Conservation (phyloP, 306 rosid genomes). For the Begonia masoniana region DNA sequence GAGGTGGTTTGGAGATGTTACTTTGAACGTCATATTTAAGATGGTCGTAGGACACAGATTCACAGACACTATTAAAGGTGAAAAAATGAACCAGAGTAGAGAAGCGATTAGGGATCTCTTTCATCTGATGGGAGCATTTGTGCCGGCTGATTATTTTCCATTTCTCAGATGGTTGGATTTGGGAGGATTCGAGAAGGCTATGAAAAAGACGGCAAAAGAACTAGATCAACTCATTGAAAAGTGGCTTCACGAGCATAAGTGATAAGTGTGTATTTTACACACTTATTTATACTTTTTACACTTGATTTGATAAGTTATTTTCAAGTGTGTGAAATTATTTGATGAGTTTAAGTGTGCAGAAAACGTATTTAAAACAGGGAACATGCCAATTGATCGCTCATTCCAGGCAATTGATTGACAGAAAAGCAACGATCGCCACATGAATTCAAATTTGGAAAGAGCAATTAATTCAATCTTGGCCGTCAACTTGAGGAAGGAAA, state of each 20-base stretch:
- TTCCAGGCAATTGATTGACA: too few relatives aligned
- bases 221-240: background rate
- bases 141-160: conserved; percentile 12
- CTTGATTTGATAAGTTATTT: too few relatives aligned
- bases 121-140: background rate
- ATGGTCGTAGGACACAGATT: conserved; percentile 16
- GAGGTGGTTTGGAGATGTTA: conserved; percentile 13
- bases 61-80: background rate
- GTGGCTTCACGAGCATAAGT: conserved; percentile 20
- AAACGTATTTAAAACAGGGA: too few relatives aligned
- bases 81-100: background rate
- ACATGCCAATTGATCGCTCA: too few relatives aligned
- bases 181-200: conserved; percentile 19
- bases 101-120: conserved; percentile 6
- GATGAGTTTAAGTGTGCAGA: too few relatives aligned
- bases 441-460: too few relatives aligned
- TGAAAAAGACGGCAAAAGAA: conserved; percentile 12
- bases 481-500: too few relatives aligned
- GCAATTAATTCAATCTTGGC: too few relatives aligned
- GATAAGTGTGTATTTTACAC: too few relatives aligned
- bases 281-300: too few relatives aligned
- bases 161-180: conserved; percentile 20
- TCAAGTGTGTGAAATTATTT: too few relatives aligned
- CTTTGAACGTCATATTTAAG: conserved; percentile 6
- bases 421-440: too few relatives aligned